Percentiles rank a stretch among this genome's conserved stretches.
Conservation (phyloP, 768 basidiomycete genomes). For the Suillus americanus region DNA sequence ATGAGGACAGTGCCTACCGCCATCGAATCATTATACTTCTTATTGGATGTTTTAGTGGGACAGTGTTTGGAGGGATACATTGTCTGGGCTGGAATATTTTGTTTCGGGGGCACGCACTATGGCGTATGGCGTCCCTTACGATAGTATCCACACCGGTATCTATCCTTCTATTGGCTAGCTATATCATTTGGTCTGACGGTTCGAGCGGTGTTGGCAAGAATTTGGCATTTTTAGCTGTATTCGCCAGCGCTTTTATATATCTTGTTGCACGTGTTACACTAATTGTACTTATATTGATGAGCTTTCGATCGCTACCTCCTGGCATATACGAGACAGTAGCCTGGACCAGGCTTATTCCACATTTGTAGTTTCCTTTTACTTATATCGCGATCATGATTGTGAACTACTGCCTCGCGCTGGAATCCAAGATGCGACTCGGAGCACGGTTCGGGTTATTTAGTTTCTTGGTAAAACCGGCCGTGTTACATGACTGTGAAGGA, state of each 20-base stretch:
- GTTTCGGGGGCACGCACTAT: constrained; percentile 20
- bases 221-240: too few relatives aligned
- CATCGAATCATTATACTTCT: background rate
- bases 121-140: constrained; percentile 20
- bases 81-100: constrained; percentile 22
- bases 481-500: background rate
- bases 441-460: background rate
- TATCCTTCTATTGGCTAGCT: background rate
- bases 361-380: background rate
- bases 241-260: constrained; percentile 3
- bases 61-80: constrained; percentile 28
- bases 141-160: constrained; percentile 5
- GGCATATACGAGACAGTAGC: constrained; percentile 13
- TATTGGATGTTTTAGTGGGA: constrained; percentile 6
- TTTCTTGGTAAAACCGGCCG: background rate
- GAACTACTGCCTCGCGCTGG: background rate
- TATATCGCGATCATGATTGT: background rate
- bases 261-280: constrained; percentile 13
- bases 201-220: background rate
- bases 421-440: background rate
- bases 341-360: constrained; percentile 19
- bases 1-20: rapidly evolving
- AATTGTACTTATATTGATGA: constrained; percentile 13
- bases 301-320: constrained; percentile 13
- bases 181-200: too few relatives aligned